Evolutionary conservation across 768 basidiomycete genomes (phyloP).

Genomic region (Lentinula edodes): DNA sequence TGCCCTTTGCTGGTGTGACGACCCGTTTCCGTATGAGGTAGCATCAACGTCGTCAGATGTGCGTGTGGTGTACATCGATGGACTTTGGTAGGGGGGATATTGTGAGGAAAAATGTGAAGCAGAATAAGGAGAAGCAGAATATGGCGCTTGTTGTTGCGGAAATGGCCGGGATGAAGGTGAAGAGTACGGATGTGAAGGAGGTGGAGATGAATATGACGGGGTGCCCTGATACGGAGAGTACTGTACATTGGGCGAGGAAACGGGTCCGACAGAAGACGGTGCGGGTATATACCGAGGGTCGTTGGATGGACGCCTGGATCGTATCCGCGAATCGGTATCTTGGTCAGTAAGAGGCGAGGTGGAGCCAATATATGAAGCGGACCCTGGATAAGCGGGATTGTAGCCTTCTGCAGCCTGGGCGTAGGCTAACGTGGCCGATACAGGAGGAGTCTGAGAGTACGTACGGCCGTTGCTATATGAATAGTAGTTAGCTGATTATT

Average conservation of each 20-base stretch:
- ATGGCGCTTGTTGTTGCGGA: not conserved
- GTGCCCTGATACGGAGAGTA: not conserved
- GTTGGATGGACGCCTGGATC: not conserved
- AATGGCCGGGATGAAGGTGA: not conserved
- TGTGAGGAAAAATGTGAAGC: not conserved
- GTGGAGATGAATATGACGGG: not conserved
- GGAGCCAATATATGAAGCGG: not conserved
- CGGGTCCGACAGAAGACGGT: not conserved
- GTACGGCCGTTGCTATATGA: not conserved
- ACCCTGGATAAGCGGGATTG: not conserved
- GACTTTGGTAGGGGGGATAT: not conserved
- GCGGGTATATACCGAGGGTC: not conserved
- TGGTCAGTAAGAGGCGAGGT: not conserved
- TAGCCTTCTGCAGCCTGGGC: conserved; percentile 4
- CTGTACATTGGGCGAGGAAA: not conserved
- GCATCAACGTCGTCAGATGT: not conserved
- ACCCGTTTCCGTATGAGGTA: not conserved
- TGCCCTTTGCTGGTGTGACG: not conserved
- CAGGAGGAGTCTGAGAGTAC: not conserved
- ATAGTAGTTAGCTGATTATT: not conserved
- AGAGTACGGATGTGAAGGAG: not conserved
- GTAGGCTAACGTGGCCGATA: not conserved
- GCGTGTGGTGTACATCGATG: not conserved
- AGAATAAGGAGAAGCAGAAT: not conserved
- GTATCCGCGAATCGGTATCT: not conserved